Base-by-base conservation (phyloP, 1,139 yeast genomes). In the Casaregolazyma lundiana region DNA sequence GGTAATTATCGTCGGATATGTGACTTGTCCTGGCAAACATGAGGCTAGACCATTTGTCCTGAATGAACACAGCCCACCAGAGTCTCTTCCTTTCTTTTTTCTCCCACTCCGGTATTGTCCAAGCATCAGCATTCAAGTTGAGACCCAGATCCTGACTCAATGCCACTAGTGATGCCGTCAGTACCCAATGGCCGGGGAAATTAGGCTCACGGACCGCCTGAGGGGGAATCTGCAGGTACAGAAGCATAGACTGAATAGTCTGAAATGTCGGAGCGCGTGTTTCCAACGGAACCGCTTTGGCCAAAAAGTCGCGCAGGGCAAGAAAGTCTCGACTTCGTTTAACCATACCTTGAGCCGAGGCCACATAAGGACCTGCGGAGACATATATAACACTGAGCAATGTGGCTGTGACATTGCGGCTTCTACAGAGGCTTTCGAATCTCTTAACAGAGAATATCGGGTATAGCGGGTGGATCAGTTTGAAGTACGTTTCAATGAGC, bases 71-170 rank as follows among this genome's bases (percentile, higher is more conserved):
- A 0, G 95, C 95, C 96, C 96, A 87, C 0, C 95, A 94, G 47
- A 87, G 68, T 51, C 95, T 69, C 58, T 86, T 77, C 41, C 96
- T 72, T 36, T 86, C 67, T 1, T 92, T 90, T 47, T 92, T 72
- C 61, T 87, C 96, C 95, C 95, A 87, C 56, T 83, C 82, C 0
- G 96, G 96, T 35, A 87, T 66, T 55, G 82, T 79, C 96, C 96
- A 87, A 52, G 75, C 76, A 19, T 82, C 79, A 60, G 95, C 86
- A 57, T 86, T 89, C 15, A 84, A 70, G 0, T 94, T 94, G 6
- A 86, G 67, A 0, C 96, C 96, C 35, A 87, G 65, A 53, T 85
- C 94, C 62, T 86, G 95, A 0, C 94, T 79, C 17, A 85, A 67
- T 0, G 92, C 84, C 3, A 84, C 87, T 17, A 86, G 84, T 59